These are phyloP conservation scores for Zygosaccharomyces pseudobailii DNA, from an alignment of 1,139 yeast species.

Conservation along the genomic window DNA sequence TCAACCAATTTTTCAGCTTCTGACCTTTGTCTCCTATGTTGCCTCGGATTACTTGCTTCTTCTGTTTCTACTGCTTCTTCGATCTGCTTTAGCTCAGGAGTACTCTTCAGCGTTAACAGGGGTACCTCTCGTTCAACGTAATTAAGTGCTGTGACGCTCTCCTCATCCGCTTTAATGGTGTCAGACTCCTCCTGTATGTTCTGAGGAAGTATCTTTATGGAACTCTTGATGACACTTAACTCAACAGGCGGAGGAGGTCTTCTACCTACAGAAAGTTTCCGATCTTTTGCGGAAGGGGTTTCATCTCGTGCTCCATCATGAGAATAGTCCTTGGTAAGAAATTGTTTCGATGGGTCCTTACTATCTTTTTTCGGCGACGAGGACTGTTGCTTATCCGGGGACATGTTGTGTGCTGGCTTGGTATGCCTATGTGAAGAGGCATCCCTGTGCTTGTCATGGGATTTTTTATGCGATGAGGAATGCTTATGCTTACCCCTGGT, in stretches of 20 bases:
- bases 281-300: background rate
- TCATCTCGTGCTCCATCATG: background rate
- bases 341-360: background rate
- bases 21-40: constrained; percentile 30
- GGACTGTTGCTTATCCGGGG: background rate
- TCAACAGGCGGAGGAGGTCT: constrained; percentile 19
- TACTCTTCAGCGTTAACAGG: background rate
- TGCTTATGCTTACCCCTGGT: background rate
- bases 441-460: background rate
- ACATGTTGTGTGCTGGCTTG: background rate
- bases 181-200: background rate
- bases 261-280: constrained; percentile 1
- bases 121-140: background rate
- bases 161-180: background rate
- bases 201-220: constrained; percentile 1
- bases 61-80: background rate
- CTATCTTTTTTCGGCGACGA: background rate
- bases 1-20: constrained; percentile 34
- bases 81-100: background rate
- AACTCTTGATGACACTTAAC: constrained; percentile 4
- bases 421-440: constrained; percentile 1
- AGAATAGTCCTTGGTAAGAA: background rate
- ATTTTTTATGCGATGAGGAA: constrained; percentile 1
- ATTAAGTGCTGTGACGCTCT: background rate
- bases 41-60: background rate